Evolutionary conservation across 2,329 filamentous ascomycete genomes (phyloP).

Genomic region (Aspergillus pseudonomiae): DNA sequence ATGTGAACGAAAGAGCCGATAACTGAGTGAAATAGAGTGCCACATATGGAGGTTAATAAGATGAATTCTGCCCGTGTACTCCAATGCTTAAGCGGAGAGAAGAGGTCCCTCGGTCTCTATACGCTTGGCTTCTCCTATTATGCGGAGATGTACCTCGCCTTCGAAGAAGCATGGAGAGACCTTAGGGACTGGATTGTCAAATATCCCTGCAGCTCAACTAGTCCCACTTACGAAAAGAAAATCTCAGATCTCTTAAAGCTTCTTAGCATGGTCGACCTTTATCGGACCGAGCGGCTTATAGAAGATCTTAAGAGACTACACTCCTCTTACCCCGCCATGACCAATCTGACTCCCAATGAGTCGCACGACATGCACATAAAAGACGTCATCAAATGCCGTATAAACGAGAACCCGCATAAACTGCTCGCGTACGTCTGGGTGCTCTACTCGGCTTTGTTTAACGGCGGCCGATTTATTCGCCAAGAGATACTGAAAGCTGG

Average conservation of each 20-base stretch:
- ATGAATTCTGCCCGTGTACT: not conserved
- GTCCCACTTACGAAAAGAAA: not conserved
- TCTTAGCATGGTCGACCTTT: not conserved
- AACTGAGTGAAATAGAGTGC: not conserved
- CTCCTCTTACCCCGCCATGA: not conserved
- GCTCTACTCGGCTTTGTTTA: conserved; percentile 1
- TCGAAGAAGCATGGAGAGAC: conserved; percentile 1
- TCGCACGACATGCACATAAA: not conserved
- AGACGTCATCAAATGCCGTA: not conserved
- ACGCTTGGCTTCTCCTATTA: conserved; percentile 1
- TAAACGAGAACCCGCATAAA: not conserved
- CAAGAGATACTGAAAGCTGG: not conserved
- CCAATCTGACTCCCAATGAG: not conserved
- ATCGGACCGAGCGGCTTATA: not conserved
- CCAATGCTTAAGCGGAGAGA: not conserved
- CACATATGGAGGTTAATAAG: not conserved
- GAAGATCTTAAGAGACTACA: not conserved
- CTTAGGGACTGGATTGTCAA: not conserved
- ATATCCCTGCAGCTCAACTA: not conserved
- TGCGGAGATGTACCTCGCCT: conserved; percentile 1
- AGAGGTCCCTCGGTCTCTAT: not conserved
- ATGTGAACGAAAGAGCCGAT: not conserved
- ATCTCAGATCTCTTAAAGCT: not conserved
- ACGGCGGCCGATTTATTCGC: conserved; percentile 5
- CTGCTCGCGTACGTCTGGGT: conserved; percentile 8